Evolutionary conservation across 83 land plant species (phyloP).

Genomic region (Picea mariana): DNA sequence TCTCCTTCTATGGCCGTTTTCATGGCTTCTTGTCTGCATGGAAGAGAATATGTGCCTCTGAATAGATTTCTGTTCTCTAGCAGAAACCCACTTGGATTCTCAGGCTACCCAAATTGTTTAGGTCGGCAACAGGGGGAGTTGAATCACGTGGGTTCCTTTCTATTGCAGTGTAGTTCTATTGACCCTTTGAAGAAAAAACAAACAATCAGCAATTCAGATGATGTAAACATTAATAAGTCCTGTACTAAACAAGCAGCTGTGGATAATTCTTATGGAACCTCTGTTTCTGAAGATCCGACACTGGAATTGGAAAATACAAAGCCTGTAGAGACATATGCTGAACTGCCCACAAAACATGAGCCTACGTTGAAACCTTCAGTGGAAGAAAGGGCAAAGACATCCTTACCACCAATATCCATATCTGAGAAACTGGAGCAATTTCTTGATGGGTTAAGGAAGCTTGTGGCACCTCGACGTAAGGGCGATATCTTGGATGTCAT

Average conservation of each 20-base stretch:
- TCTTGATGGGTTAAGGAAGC: slow-evolving; percentile 34
- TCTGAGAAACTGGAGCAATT: slow-evolving; percentile 3
- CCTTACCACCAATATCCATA: not conserved
- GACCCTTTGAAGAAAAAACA: not conserved
- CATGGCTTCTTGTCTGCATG: not conserved
- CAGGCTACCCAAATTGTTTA: not conserved
- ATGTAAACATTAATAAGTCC: not conserved
- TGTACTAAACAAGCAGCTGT: not conserved
- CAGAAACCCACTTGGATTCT: not conserved
- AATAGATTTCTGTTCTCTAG: not conserved
- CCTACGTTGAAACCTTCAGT: not conserved
- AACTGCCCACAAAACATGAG: not conserved
- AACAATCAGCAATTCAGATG: not conserved
- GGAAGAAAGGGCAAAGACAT: no score
- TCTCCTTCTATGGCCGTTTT: not conserved
- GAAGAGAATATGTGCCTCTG: not conserved
- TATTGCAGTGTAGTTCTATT: not conserved
- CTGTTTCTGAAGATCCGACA: not conserved
- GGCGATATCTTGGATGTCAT: slow-evolving; percentile 86
- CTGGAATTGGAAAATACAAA: not conserved
- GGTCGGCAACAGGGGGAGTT: not conserved
- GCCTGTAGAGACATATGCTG: not conserved
- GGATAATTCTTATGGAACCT: not conserved
- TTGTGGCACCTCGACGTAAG: slow-evolving; percentile 71
- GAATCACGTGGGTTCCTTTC: not conserved